Conservation (phyloP, 352 stramenopile genomes). For the Phytophthora vignae region DNA sequence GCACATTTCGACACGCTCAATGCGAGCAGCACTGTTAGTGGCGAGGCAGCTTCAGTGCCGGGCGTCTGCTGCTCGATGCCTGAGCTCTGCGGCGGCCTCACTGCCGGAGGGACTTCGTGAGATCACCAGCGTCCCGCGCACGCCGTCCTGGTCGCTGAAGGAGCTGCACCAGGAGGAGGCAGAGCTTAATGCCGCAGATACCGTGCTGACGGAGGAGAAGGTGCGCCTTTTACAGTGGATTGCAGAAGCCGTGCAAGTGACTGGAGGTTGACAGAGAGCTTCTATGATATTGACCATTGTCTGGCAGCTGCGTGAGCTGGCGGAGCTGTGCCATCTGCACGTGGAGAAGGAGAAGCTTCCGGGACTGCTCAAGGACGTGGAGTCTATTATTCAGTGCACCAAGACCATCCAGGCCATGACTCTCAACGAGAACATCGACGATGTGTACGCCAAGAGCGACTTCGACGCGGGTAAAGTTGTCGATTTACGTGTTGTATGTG, state of each 20-base stretch:
- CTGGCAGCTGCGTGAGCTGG: conserved; percentile 71
- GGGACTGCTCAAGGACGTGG: conserved; percentile 78
- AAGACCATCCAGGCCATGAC: conserved; percentile 88
- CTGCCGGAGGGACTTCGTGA: conserved; percentile 66
- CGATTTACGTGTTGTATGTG: not conserved
- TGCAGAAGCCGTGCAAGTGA: not conserved
- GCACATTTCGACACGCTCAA: conserved; percentile 15
- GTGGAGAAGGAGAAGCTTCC: conserved; percentile 78
- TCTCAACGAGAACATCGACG: conserved; percentile 83
- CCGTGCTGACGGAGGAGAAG: conserved; percentile 71
- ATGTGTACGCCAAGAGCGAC: conserved; percentile 76
- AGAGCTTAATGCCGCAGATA: conserved; percentile 46
- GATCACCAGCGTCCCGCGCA: conserved; percentile 69
- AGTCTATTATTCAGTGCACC: conserved; percentile 90
- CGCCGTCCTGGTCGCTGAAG: conserved; percentile 81
- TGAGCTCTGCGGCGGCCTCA: conserved; percentile 20
- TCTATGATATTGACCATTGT: not conserved
- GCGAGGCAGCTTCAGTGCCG: conserved; percentile 29
- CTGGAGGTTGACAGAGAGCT: not conserved
- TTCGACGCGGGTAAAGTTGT: conserved; percentile 49
- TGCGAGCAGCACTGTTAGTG: conserved; percentile 21
- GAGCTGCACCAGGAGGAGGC: conserved; percentile 78
- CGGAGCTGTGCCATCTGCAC: conserved; percentile 85
- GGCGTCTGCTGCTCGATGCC: conserved; percentile 7
- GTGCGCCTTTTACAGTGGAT: conserved; percentile 17